Evolutionary conservation across 768 basidiomycete species (phyloP), one percentile per base, ranked within the genome.

Genomic region (Dictyophora rubrovolvata): DNA sequence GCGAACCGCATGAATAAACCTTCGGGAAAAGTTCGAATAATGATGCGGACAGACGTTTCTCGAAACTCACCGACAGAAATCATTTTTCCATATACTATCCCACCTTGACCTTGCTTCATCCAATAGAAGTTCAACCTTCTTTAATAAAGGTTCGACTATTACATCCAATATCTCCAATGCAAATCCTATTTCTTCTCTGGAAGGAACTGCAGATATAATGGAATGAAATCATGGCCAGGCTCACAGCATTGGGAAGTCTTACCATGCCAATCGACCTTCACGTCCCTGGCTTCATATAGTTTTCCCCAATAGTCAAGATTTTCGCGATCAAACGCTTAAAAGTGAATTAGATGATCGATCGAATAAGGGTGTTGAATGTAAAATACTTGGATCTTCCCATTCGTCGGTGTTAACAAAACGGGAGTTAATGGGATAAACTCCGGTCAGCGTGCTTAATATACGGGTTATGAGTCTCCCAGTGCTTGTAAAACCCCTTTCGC

Each of bases 221-320:
- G 60, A 61, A 54, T 18, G 34, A n/a, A n/a, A 37, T n/a, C 1
- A 10, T 22, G 28, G 7, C 2, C 34, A 8, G 51, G 42, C 35
- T 46, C 7, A 53, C 56, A 5, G 11, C 16, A 33, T n/a, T 14
- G 18, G 54, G 46, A 48, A 36, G 22, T 65, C 77, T 50, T 65
- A 87, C 87, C 81, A 68, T 95, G 93, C 94, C 94, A 98, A 60
- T 90, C 84, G 36, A 93, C 79, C 58, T 82, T 78, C 53, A 93
- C 85, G 57, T 96, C 89, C 65, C 85, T 76, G 4, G 86, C 73
- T 58, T 87, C 82, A 70, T 86, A 90, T 33, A 89, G 71, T 53
- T 79, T 80, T 8, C 93, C 94, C 94, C 94, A 96, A 49, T 81
- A 78, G 11, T 75, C 71, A 61, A 79, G 82, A 63, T 88, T 85